These are phyloP conservation scores for Mortierella sp. DNA, from an alignment of 371 early-diverging fungal genomes.

Conservation along the genomic window DNA sequence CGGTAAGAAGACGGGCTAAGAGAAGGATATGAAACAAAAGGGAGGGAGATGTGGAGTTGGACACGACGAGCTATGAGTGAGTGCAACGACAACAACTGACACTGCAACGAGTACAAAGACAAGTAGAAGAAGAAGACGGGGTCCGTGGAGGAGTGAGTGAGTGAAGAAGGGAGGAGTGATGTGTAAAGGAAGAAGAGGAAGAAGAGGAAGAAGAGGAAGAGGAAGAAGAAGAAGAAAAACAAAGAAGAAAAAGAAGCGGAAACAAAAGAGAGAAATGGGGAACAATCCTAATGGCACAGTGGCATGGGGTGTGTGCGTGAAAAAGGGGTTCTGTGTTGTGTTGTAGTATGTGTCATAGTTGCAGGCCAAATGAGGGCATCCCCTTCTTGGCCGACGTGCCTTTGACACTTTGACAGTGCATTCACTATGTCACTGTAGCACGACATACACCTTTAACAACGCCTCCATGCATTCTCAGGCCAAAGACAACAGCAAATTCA, in stretches of 20 bases:
- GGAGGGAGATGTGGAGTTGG: not conserved
- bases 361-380: too few relatives aligned
- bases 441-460: too few relatives aligned
- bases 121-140: not conserved
- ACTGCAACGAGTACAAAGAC: not conserved
- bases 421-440: too few relatives aligned
- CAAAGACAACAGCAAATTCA: too few relatives aligned
- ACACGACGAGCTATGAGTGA: not conserved
- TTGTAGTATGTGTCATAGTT: not conserved
- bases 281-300: too few relatives aligned
- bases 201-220: not conserved
- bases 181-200: not conserved
- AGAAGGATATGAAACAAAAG: not conserved
- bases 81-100: not conserved
- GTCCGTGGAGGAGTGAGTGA: too few relatives aligned
- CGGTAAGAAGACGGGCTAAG: not conserved
- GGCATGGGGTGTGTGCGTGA: not conserved
- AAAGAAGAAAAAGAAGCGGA: not conserved
- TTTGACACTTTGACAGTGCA: too few relatives aligned
- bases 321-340: not conserved
- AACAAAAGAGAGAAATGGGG: not conserved
- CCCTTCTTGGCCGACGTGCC: too few relatives aligned
- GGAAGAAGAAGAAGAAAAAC: not conserved
- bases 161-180: constrained; percentile 3
- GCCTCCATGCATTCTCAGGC: too few relatives aligned